Evolutionary conservation across 495 filamentous ascomycete genomes (phyloP).

Genomic region (Trichoderma parareesei): DNA sequence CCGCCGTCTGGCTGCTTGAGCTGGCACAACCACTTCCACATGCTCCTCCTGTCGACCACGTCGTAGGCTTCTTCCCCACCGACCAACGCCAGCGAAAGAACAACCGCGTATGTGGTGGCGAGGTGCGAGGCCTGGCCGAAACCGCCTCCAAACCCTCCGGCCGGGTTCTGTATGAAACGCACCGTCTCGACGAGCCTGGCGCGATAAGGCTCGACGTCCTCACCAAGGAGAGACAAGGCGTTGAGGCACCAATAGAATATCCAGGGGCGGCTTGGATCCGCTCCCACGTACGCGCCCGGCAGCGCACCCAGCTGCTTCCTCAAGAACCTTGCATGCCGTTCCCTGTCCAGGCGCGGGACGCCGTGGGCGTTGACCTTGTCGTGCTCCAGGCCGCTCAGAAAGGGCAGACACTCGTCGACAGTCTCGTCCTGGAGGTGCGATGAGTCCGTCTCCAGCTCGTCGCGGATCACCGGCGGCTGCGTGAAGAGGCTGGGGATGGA

Average conservation of each 20-base stretch:
- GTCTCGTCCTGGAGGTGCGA: conserved; percentile 60
- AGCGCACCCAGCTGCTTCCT: conserved; percentile 55
- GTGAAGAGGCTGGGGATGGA: conserved; percentile 53
- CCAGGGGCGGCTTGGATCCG: conserved; percentile 87
- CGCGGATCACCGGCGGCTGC: conserved; percentile 52
- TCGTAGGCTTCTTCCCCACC: conserved; percentile 63
- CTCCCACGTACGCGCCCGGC: conserved; percentile 53
- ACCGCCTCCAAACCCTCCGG: conserved; percentile 91
- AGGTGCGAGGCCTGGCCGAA: conserved; percentile 81
- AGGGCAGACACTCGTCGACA: conserved; percentile 59
- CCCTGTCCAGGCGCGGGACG: conserved; percentile 63
- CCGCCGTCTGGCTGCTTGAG: conserved; percentile 81
- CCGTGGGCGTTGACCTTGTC: conserved; percentile 53
- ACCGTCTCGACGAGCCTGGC: conserved; percentile 63
- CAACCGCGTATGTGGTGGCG: conserved; percentile 77
- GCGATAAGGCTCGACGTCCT: conserved; percentile 63
- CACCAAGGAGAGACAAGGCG: conserved; percentile 62
- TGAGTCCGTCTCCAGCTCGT: conserved; percentile 60
- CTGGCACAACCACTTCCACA: conserved; percentile 82
- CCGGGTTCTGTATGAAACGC: conserved; percentile 67
- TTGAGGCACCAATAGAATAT: conserved; percentile 84
- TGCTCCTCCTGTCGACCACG: conserved; percentile 67
- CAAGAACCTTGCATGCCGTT: conserved; percentile 69
- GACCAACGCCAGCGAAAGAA: conserved; percentile 69
- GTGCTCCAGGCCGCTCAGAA: conserved; percentile 46